Percentiles rank a stretch among this genome's conserved stretches.
These are phyloP conservation scores for Lecanoromycetidae sp. DNA, from an alignment of 2,329 filamentous ascomycete genomes.

Conservation along the genomic window DNA sequence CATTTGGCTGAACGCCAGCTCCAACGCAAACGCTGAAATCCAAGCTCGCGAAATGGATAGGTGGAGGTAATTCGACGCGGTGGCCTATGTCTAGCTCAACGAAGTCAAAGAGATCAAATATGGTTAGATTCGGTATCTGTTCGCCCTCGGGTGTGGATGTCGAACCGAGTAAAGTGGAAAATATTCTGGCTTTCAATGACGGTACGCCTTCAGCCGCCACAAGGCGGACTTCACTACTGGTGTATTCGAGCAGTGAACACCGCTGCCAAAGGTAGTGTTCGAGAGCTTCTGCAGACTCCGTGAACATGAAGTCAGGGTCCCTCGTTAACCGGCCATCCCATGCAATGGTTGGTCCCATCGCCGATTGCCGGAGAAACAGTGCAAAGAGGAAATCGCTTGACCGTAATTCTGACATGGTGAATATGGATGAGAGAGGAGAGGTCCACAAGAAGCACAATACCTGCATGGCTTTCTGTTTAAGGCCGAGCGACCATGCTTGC, in stretches of 20 bases:
- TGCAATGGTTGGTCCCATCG: conserved; percentile 54
- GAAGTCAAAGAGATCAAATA: conserved; percentile 93
- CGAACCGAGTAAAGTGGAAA: conserved; percentile 62
- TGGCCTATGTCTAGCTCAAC: conserved; percentile 50
- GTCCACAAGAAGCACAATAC: conserved; percentile 74
- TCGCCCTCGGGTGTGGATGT: conserved; percentile 56
- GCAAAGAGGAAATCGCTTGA: conserved; percentile 68
- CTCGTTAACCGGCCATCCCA: conserved; percentile 61
- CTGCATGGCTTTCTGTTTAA: conserved; percentile 57
- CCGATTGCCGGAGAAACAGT: conserved; percentile 57
- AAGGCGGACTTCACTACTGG: conserved; percentile 70
- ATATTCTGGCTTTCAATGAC: conserved; percentile 54
- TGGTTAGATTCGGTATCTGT: conserved; percentile 54
- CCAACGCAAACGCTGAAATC: conserved; percentile 50
- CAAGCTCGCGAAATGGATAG: conserved; percentile 52
- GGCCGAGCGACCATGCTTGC: conserved; percentile 54
- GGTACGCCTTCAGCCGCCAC: conserved; percentile 60
- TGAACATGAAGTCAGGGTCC: conserved; percentile 55
- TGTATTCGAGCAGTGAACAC: conserved; percentile 70
- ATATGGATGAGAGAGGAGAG: conserved; percentile 61
- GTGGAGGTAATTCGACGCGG: conserved; percentile 37
- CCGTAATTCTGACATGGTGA: conserved; percentile 69
- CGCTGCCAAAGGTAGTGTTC: conserved; percentile 68
- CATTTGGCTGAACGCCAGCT: conserved; percentile 19
- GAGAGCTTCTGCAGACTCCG: conserved; percentile 55